Evolutionary conservation across 345 rosid species (phyloP), one percentile per base, ranked within the genome.

Genomic region (Sapria himalayana): DNA sequence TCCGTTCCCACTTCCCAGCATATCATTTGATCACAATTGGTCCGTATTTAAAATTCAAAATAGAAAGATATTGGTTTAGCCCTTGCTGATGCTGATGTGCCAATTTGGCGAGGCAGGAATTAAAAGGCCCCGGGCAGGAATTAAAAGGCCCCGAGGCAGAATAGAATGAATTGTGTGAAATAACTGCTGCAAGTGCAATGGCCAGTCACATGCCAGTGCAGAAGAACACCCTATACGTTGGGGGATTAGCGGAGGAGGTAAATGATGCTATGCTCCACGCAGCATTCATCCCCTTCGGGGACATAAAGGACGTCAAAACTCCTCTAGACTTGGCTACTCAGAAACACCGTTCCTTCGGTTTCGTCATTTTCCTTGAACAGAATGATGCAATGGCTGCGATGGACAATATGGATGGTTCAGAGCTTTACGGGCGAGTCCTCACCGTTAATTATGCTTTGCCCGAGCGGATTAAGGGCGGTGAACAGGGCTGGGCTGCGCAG

Each of bases 401-500:
- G 93, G 98, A 82, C 58, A 89, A 89, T 56, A 82, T 79, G 98
- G 94, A 89, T 41, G 95, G 93, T 20, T 78, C 93, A 4, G 95
- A 89, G 67, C 95, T 89, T 15, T 82, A 79, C 38, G 98, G 95
- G n/a, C 82, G 93, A 3, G 98, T 82, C 37, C 95, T 82, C 54
- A 89, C 98, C 22, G 95, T 89, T 54, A 89, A 89, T 46, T 89
- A 79, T 47, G 98, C 95, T 22, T 78, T 82, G 17, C 95, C 97
- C 1, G 98, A 89, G 78, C 59, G 62, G 21, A 89, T 82, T 46
- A 89, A 89, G 78, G 98, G 98, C 47, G 98, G 98, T 4, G 95
- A 89, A 46, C 94, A 82, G 63, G 95, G 98, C 9, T 89, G 98
- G 98, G 98, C 98, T 4, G 95, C 98, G 5, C 95, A 89, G 56